Evolutionary conservation across 2,329 filamentous ascomycete genomes (phyloP).

Genomic region (Hypoxylon sp.): DNA sequence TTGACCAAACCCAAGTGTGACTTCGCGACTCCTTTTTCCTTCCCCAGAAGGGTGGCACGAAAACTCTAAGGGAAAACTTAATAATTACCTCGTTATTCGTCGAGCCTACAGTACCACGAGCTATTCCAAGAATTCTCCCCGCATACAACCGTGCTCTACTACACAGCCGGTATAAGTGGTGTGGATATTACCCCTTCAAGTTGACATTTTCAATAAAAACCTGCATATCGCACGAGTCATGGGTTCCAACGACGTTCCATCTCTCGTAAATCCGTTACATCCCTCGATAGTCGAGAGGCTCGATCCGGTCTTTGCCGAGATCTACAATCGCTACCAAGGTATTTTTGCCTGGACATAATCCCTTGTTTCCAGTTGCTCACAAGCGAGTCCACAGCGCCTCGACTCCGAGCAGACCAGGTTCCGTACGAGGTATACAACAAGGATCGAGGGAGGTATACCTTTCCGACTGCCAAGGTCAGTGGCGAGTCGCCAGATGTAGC

Average conservation of each 20-base stretch:
- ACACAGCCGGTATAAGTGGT: slow-evolving; percentile 12
- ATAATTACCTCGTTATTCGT: slow-evolving; percentile 12
- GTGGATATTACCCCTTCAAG: slow-evolving; percentile 10
- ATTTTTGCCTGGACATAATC: slow-evolving; percentile 56
- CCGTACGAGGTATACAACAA: slow-evolving; percentile 50
- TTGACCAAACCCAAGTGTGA: slow-evolving; percentile 8
- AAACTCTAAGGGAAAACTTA: slow-evolving; percentile 16
- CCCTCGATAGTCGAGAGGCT: slow-evolving; percentile 62
- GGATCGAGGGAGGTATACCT: slow-evolving; percentile 48
- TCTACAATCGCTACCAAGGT: slow-evolving; percentile 60
- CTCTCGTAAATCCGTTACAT: slow-evolving; percentile 62
- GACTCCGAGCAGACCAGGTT: slow-evolving; percentile 50
- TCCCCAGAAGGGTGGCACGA: background rate
- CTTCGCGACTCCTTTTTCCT: slow-evolving; percentile 14
- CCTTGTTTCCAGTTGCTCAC: slow-evolving; percentile 59
- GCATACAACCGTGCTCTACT: slow-evolving; percentile 7
- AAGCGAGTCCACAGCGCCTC: slow-evolving; percentile 53
- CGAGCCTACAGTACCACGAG: background rate
- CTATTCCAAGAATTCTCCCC: slow-evolving; percentile 1
- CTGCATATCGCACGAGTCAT: slow-evolving; percentile 37
- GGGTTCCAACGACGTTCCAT: slow-evolving; percentile 45
- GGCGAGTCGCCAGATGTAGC: slow-evolving; percentile 43
- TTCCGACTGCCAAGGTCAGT: slow-evolving; percentile 46
- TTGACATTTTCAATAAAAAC: slow-evolving; percentile 20
- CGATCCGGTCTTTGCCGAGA: slow-evolving; percentile 63